phyloP scores from a whole-genome alignment of 768 basidiomycete species.

The Multifurca ochricompacta region DNA sequence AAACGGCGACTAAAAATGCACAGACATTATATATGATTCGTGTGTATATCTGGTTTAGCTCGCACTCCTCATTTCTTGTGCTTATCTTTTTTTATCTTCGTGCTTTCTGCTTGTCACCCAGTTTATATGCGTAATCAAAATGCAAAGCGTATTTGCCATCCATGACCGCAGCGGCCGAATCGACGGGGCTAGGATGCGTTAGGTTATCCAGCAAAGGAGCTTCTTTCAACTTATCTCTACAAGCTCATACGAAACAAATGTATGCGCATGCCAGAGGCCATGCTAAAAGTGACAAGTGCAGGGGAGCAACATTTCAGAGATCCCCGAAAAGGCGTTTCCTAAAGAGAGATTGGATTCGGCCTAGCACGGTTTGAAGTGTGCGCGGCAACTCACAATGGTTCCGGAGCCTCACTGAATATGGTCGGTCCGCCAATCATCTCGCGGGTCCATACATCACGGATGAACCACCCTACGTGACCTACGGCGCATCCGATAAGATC shows the following conservation, averaged over 20 bases:
- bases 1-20: too few relatives aligned
- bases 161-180: background rate
- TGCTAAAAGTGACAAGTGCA: background rate
- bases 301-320: slow-evolving; percentile 19
- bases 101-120: background rate
- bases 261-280: background rate
- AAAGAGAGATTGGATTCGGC: background rate
- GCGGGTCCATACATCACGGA: slow-evolving; percentile 80
- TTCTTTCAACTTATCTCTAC: too few relatives aligned
- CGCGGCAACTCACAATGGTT: slow-evolving; percentile 59
- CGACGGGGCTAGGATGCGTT: background rate
- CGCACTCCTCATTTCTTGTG: background rate
- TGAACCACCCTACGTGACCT: slow-evolving; percentile 79
- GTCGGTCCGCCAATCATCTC: slow-evolving; percentile 77
- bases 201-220: too few relatives aligned
- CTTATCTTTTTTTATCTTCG: background rate
- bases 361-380: background rate
- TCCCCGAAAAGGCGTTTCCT: slow-evolving; percentile 69
- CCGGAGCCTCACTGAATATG: slow-evolving; percentile 65
- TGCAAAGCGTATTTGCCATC: background rate
- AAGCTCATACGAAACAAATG: background rate
- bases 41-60: background rate
- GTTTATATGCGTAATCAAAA: slow-evolving; percentile 8
- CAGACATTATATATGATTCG: too few relatives aligned
- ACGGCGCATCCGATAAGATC: slow-evolving; percentile 82